Conservation (phyloP, 495 filamentous ascomycete genomes). For the Hyaloscypha variabilis region DNA sequence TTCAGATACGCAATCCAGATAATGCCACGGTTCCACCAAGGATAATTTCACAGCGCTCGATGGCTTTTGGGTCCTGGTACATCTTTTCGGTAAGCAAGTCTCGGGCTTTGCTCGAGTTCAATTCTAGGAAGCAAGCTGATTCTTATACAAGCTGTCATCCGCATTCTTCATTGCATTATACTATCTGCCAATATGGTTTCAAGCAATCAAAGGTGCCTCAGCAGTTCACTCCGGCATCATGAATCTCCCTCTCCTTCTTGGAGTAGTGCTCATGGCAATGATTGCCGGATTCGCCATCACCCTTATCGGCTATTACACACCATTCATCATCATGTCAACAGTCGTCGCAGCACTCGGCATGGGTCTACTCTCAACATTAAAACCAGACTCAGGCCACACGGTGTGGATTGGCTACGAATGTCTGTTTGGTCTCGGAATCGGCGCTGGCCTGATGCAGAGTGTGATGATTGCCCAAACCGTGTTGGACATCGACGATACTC, state of each 20-base stretch:
- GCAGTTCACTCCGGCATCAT: constrained; percentile 70
- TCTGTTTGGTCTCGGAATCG: constrained; percentile 68
- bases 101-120: background rate
- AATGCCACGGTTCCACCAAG: constrained; percentile 72
- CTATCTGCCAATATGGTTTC: constrained; percentile 85
- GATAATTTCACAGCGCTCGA: constrained; percentile 45
- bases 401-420: constrained; percentile 73
- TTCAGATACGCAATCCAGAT: constrained; percentile 68
- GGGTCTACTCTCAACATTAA: constrained; percentile 65
- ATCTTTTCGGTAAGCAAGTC: constrained; percentile 7
- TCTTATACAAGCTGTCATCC: background rate
- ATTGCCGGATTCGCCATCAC: constrained; percentile 54
- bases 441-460: constrained; percentile 66
- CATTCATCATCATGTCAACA: constrained; percentile 55
- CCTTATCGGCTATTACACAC: constrained; percentile 65
- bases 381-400: constrained; percentile 45
- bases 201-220: constrained; percentile 63
- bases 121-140: background rate
- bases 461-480: constrained; percentile 59
- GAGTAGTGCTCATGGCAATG: constrained; percentile 47
- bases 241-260: constrained; percentile 57
- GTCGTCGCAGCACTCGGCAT: constrained; percentile 58
- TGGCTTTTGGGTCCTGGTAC: constrained; percentile 8
- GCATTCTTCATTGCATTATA: constrained; percentile 42
- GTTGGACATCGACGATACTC: constrained; percentile 50